phyloP scores from a whole-genome alignment of 2,329 filamentous ascomycete genomes.

The Fusarium sp. region DNA sequence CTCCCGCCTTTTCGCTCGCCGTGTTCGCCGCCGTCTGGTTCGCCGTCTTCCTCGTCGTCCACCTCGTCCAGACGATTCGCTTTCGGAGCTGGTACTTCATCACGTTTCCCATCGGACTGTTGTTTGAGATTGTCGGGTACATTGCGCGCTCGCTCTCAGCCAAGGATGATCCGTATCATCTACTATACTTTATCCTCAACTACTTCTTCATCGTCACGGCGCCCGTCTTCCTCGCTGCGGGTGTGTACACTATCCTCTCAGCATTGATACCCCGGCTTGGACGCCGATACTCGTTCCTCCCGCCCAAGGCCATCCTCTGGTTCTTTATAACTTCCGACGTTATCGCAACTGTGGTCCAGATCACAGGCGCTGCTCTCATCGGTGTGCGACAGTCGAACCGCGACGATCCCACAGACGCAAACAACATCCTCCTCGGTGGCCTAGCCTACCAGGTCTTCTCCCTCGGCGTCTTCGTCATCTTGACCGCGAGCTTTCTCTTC shows the following conservation, averaged over 20 bases:
- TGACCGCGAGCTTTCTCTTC: slow-evolving; percentile 56
- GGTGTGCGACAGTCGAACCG: slow-evolving; percentile 61
- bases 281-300: slow-evolving; percentile 56
- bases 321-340: slow-evolving; percentile 67
- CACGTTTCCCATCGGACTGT: slow-evolving; percentile 56
- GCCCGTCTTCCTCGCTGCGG: slow-evolving; percentile 68
- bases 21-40: slow-evolving; percentile 59
- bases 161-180: slow-evolving; percentile 63
- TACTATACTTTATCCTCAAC: slow-evolving; percentile 67
- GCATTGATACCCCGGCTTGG: slow-evolving; percentile 61
- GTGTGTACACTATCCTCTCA: slow-evolving; percentile 66
- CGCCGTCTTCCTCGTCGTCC: slow-evolving; percentile 53
- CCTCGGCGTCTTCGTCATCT: slow-evolving; percentile 61
- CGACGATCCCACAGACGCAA: slow-evolving; percentile 62
- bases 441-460: slow-evolving; percentile 66
- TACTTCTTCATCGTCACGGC: slow-evolving; percentile 73
- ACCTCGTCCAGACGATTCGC: slow-evolving; percentile 52
- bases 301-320: slow-evolving; percentile 61
- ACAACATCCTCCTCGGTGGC: slow-evolving; percentile 67
- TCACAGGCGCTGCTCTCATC: slow-evolving; percentile 66
- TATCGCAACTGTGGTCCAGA: slow-evolving; percentile 64
- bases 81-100: slow-evolving; percentile 60
- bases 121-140: slow-evolving; percentile 64
- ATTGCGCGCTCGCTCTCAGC: slow-evolving; percentile 60
- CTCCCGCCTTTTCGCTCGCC: slow-evolving; percentile 58